Percentiles rank a stretch among this genome's conserved stretches.
These are phyloP conservation scores for Viola pubescens DNA, from an alignment of 441 rosid species.

Conservation along the genomic window DNA sequence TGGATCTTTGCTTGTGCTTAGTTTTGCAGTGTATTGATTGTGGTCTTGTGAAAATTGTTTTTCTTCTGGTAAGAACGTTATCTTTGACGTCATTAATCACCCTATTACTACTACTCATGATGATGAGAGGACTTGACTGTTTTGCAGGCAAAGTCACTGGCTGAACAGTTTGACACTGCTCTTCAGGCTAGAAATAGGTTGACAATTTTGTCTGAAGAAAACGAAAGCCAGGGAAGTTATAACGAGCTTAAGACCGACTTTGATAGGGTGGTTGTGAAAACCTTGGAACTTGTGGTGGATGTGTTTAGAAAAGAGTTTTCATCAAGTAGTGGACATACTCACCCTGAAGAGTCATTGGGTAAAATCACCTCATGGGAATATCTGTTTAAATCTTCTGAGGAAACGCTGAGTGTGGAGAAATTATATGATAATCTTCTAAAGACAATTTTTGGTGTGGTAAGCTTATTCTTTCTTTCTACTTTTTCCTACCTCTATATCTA, in stretches of 20 bases:
- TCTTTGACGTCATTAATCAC: background rate
- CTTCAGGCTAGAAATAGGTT: conserved; percentile 23
- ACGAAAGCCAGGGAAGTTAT: conserved; percentile 11
- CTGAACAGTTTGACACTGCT: conserved; percentile 35
- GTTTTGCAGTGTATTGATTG: background rate
- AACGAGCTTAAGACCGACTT: conserved; percentile 36
- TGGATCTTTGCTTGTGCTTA: background rate
- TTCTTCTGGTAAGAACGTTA: background rate
- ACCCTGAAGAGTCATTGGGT: conserved; percentile 33
- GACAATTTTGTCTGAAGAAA: conserved; percentile 9
- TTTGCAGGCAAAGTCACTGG: conserved; percentile 59
- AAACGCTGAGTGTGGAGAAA: conserved; percentile 40
- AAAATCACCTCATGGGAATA: conserved; percentile 61
- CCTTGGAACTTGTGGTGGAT: conserved; percentile 33
- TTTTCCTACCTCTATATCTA: background rate
- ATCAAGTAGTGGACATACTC: conserved; percentile 21
- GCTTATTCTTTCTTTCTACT: conserved; percentile 19
- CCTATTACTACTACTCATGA: background rate
- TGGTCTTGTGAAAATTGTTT: background rate
- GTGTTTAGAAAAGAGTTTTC: conserved; percentile 42
- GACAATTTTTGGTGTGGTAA: conserved; percentile 49
- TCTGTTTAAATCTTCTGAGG: conserved; percentile 41
- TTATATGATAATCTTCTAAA: conserved; percentile 44
- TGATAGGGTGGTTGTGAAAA: conserved; percentile 32
- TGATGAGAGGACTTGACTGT: background rate